phyloP scores from a whole-genome alignment of 1,284 basidiomycete species.

The Xanthoconium separans region DNA sequence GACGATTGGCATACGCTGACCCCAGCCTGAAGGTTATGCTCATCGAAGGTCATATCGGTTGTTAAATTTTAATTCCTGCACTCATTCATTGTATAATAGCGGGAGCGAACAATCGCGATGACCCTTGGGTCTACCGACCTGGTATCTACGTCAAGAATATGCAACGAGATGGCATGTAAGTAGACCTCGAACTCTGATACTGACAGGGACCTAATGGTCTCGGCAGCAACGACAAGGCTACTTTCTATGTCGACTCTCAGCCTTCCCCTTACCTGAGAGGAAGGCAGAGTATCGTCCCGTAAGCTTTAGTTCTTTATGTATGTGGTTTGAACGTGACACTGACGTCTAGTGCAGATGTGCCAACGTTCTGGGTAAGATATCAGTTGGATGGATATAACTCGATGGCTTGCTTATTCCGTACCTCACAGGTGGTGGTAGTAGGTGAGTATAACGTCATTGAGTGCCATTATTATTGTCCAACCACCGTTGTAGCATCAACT shows the following conservation, averaged over 20 bases:
- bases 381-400: not conserved
- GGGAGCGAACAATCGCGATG: conserved; percentile 70
- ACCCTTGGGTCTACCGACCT: conserved; percentile 72
- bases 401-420: not conserved
- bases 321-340: not conserved
- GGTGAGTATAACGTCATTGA: conserved; percentile 32
- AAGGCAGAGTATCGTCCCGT: conserved; percentile 67
- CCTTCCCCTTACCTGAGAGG: conserved; percentile 59
- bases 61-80: not conserved
- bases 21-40: conserved; percentile 73
- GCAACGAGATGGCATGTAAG: conserved; percentile 66
- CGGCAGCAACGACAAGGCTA: conserved; percentile 67
- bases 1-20: conserved; percentile 68
- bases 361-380: conserved; percentile 56
- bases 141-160: conserved; percentile 70
- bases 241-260: conserved; percentile 64
- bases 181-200: not conserved
- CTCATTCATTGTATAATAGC: conserved; percentile 33
- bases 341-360: conserved; percentile 47
- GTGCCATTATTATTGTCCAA: conserved; percentile 1
- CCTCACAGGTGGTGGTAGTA: conserved; percentile 49
- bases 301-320: conserved; percentile 26
- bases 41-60: conserved; percentile 53
- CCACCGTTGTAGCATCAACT: conserved; percentile 55
- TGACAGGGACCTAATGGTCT: conserved; percentile 2